Conservation (phyloP, 2,329 filamentous ascomycete species). For the Colletotrichum graminicola region DNA sequence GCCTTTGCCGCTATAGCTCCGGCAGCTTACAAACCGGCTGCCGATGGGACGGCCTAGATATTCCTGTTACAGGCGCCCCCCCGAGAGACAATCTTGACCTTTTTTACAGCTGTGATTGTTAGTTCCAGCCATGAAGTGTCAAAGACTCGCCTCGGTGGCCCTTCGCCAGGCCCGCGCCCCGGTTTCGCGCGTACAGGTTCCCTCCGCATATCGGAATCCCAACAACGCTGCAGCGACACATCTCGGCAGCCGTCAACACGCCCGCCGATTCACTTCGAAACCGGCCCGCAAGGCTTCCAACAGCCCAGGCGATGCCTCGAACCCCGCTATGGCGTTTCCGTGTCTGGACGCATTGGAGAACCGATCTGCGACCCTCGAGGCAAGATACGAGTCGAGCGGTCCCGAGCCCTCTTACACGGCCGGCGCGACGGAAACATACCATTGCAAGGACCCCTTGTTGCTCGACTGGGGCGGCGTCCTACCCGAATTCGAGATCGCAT, state of each 20-base stretch:
- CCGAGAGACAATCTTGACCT: not conserved
- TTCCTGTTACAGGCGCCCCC: not conserved
- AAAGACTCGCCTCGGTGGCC: conserved; percentile 40
- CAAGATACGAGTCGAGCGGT: conserved; percentile 76
- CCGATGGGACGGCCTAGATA: conserved; percentile 6
- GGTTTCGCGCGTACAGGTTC: conserved; percentile 14
- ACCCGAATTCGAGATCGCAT: conserved; percentile 88
- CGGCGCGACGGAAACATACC: conserved; percentile 84
- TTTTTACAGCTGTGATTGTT: not conserved
- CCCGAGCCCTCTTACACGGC: conserved; percentile 96
- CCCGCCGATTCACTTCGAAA: conserved; percentile 40
- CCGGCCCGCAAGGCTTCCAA: conserved; percentile 34
- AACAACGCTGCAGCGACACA: conserved; percentile 3
- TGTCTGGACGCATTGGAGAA: conserved; percentile 88
- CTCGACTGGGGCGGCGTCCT: conserved; percentile 97
- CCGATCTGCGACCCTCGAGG: conserved; percentile 79
- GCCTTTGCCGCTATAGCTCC: conserved; percentile 17
- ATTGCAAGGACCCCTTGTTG: conserved; percentile 78
- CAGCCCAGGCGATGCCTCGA: conserved; percentile 66
- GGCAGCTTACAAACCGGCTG: conserved; percentile 38
- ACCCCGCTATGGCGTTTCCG: conserved; percentile 89
- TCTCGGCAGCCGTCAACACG: conserved; percentile 23
- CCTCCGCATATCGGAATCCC: conserved; percentile 29
- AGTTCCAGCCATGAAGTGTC: conserved; percentile 41
- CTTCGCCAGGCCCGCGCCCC: conserved; percentile 38